Evolutionary conservation across 139 green algal species (phyloP).

Genomic region (Mesostigma viride): DNA sequence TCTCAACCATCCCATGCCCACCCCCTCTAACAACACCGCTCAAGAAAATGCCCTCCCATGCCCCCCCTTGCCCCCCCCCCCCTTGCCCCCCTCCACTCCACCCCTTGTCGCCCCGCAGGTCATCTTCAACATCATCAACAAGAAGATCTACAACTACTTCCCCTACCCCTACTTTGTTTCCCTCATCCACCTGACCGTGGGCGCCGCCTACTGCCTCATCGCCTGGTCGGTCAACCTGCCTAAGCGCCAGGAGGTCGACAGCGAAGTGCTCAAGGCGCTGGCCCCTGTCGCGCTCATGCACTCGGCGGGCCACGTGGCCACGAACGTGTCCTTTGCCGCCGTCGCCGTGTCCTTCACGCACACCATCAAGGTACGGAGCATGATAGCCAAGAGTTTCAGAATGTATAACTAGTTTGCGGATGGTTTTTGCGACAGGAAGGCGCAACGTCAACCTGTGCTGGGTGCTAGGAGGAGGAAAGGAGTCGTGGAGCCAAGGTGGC

Average conservation of each 20-base stretch:
- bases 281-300: slow-evolving; percentile 84
- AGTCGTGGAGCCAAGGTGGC: too few relatives aligned
- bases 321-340: slow-evolving; percentile 94
- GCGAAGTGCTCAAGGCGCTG: slow-evolving; percentile 63
- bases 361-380: slow-evolving; percentile 69
- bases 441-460: too few relatives aligned
- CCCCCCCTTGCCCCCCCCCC: too few relatives aligned
- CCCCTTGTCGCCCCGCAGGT: too few relatives aligned
- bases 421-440: too few relatives aligned
- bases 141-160: slow-evolving; percentile 98
- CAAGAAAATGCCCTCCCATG: too few relatives aligned
- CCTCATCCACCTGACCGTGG: slow-evolving; percentile 32
- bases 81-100: too few relatives aligned
- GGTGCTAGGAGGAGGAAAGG: too few relatives aligned
- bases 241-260: slow-evolving; percentile 28
- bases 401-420: too few relatives aligned
- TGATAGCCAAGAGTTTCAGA: too few relatives aligned
- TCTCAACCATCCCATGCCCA: too few relatives aligned
- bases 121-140: slow-evolving; percentile 98
- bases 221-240: slow-evolving; percentile 28
- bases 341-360: slow-evolving; percentile 97
- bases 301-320: slow-evolving; percentile 87
- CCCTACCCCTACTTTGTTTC: slow-evolving; percentile 76
- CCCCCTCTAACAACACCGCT: too few relatives aligned
- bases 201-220: slow-evolving; percentile 35